Evolutionary conservation across 1,139 yeast genomes (phyloP).

Genomic region (Diutina siamensis): DNA sequence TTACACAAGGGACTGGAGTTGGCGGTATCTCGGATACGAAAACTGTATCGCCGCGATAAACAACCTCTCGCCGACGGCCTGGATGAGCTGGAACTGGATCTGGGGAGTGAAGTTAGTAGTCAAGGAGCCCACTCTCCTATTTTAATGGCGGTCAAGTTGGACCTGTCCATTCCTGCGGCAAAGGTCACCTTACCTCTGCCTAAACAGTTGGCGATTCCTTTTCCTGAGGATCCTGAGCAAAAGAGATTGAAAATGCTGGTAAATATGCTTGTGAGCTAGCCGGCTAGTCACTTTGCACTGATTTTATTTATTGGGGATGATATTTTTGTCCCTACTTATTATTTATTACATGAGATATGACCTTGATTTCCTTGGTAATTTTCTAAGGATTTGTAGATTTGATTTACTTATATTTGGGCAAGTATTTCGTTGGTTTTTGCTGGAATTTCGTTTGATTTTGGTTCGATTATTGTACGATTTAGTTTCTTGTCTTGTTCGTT

Average conservation of each 20-base stretch:
- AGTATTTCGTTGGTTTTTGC: too few species aligned
- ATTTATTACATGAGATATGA: not conserved
- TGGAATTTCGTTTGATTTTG: too few species aligned
- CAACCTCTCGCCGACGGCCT: not conserved
- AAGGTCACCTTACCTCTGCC: slow-evolving; percentile 7
- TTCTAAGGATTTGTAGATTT: too few species aligned
- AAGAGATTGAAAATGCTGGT: slow-evolving; percentile 33
- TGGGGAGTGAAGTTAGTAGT: not conserved
- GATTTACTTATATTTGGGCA: too few species aligned
- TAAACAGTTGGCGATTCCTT: slow-evolving; percentile 9
- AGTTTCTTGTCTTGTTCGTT: not conserved
- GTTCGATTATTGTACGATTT: too few species aligned
- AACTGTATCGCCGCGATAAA: slow-evolving; percentile 18
- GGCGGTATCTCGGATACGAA: slow-evolving; percentile 35
- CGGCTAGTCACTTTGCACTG: not conserved
- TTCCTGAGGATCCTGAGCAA: slow-evolving; percentile 14
- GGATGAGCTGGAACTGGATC: slow-evolving; percentile 6
- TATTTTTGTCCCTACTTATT: too few species aligned
- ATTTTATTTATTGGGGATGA: too few species aligned
- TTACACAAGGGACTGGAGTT: slow-evolving; percentile 23
- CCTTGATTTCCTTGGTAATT: too few species aligned
- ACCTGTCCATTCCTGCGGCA: not conserved
- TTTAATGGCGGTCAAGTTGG: slow-evolving; percentile 1
- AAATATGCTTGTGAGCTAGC: slow-evolving; percentile 32
- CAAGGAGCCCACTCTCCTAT: not conserved